Evolutionary conservation across 306 rosid genomes (phyloP), one percentile per base, ranked within the genome.

Genomic region (Hippophae rhamnoides): DNA sequence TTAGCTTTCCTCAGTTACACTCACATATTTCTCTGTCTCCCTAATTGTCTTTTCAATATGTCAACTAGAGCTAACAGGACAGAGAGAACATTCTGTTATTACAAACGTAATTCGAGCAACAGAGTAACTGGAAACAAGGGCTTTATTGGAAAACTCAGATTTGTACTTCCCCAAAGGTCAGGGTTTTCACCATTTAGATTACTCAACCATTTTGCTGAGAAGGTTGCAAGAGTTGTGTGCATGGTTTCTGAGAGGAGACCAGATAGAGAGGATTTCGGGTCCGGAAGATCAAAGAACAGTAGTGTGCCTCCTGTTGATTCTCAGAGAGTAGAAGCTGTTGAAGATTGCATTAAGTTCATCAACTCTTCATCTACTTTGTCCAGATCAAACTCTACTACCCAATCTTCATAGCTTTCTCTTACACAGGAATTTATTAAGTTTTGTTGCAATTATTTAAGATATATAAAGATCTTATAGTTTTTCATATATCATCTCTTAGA

Each of bases 261-360:
- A 46, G 67, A 63, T 14, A 52, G 58, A 4, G 67, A 69, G 64
- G 73, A 52, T 63, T 59, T 78, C n/a, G 63, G 56, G 10, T 54
- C 69, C 3, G 73, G 74, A 63, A 76, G 69, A 69, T 77, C 96
- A 44, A 83, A 74, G 61, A 62, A 73, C 0, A 58, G 38, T 31
- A 31, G 66, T 31, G 38, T 31, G 8, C 56, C 67, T 13, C 66
- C 81, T 38, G 57, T 67, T 52, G 97, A 90, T 77, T 81, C 79
- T 54, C 78, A 75, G 42, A 77, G 85, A 66, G 66, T 82, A 58
- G 90, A 83, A 57, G 95, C 94, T 31, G 76, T 90, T 44, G 94
- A 90, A 61, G 94, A 90, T 58, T 90, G 97, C 77, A 90, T 90
- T 57, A 85, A 90, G 77, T 86, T 86, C 74, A 77, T 90, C 50